Evolutionary conservation across 495 filamentous ascomycete genomes (phyloP), one percentile per base, ranked within the genome.

Genomic region (Aspergillus bridgeri): DNA sequence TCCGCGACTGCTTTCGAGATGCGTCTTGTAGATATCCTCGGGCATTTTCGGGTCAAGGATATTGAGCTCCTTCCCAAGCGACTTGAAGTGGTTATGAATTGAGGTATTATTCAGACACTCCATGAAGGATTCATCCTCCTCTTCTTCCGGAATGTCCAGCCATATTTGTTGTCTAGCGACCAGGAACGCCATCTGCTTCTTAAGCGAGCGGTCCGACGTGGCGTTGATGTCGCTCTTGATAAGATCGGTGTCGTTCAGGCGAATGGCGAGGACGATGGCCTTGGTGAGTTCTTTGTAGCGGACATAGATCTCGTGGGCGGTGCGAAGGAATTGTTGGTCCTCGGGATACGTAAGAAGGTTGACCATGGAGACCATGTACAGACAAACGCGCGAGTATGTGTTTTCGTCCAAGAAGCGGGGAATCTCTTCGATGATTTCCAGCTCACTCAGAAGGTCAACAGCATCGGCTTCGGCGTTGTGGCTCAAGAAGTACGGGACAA

Each of bases 291-390:
- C 89, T 60, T 93, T 88, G 79, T 96, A 95, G 54, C 86, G 82
- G 61, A 87, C 89, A 76, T 99, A 99, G 70, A 98, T 95, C 53
- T 82, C 79, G 73, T 97, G 93, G 51, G 92, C 92, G 2, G 92
- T 92, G 45, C 81, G 81, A 57, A 99, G 88, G 74, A 98, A 98
- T 69, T 87, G 85, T 68, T 96, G 88, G 68, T 98, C 96, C 76
- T 99, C 94, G 25, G 94, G 94, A 67, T 92, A 96, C 8, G 95
- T 97, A 68, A 99, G 84, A 17, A 98, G 84, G 63, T 93, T 94
- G 51, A 99, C 94, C 91, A 98, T 98, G 79, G 89, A 96, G 64
- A 96, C 91, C 87, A 99, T 96, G 72, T 99, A 99, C 63, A 99
- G 72, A 75, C 93, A 97, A 54, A 96, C 94, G 63, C 94, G 80